Conservation (phyloP, 2,329 filamentous ascomycete species). For the Neofusicoccum sp. region DNA sequence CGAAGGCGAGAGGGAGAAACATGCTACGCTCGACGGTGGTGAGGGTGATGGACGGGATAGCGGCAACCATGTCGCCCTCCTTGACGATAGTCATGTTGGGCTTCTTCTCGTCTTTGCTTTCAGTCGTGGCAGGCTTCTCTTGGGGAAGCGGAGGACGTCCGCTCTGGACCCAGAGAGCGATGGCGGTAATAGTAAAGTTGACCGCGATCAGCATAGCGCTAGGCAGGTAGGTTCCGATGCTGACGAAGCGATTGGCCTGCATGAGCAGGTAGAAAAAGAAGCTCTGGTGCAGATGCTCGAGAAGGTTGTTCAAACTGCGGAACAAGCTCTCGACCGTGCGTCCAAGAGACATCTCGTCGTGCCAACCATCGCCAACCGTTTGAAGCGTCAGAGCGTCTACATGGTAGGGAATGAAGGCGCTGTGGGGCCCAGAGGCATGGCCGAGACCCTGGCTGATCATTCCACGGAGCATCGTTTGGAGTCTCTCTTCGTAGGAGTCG, state of each 20-base stretch:
- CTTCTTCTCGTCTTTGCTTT: slow-evolving; percentile 37
- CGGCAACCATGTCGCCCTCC: slow-evolving; percentile 33
- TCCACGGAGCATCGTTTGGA: slow-evolving; percentile 84
- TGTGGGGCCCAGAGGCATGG: slow-evolving; percentile 85
- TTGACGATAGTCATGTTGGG: slow-evolving; percentile 36
- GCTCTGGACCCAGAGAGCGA: slow-evolving; percentile 89
- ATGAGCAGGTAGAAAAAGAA: slow-evolving; percentile 99
- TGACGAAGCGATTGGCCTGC: slow-evolving; percentile 89
- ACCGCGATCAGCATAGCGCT: slow-evolving; percentile 96
- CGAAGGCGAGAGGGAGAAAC: slow-evolving; percentile 70
- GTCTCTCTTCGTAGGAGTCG: slow-evolving; percentile 74
- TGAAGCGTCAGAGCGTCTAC: slow-evolving; percentile 94
- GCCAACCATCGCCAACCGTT: slow-evolving; percentile 87
- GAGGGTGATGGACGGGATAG: slow-evolving; percentile 40
- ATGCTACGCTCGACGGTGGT: slow-evolving; percentile 61
- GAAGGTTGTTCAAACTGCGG: slow-evolving; percentile 88
- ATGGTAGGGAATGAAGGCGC: slow-evolving; percentile 95
- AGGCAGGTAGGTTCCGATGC: slow-evolving; percentile 94
- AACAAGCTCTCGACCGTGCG: slow-evolving; percentile 87
- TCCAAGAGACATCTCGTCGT: slow-evolving; percentile 96
- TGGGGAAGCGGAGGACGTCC: slow-evolving; percentile 47
- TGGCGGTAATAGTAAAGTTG: slow-evolving; percentile 94
- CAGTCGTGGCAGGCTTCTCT: slow-evolving; percentile 29
- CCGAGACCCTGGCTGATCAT: slow-evolving; percentile 92
- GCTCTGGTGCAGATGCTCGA: slow-evolving; percentile 96